Base-by-base conservation (phyloP, 164 flowering plant species). In the Vitis labrusca region DNA sequence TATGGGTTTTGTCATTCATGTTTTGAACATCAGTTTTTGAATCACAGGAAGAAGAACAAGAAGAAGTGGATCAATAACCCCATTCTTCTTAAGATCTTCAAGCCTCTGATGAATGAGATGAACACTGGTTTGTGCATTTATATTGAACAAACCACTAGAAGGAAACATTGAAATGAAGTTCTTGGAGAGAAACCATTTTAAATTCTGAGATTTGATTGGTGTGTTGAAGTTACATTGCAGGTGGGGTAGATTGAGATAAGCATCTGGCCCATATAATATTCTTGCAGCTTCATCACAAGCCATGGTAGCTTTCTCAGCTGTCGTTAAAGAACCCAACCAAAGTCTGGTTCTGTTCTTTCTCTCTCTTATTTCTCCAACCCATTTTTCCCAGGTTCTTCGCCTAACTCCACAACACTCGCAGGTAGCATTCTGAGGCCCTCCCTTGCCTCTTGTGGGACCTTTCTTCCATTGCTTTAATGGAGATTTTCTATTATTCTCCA, bases 301-400 rank as follows among this genome's bases (percentile, higher is more conserved):
- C 96, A 93, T 81, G 76, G 99, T 98, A 1, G 99, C 99, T 77
- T 95, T 97, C 77, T 95, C 96, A 1, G 99, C 98, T 0, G 98
- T 95, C 37, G 97, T 85, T 58, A 89, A 95, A 37, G 97, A 93
- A 53, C 99, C 99, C 59, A 95, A 59, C 99, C 99, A 95, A 63
- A 95, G 94, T 53, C 99, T 73, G 49, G 92, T 89, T 70, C 99
- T 79, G 79, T 95, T 95, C 91, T 89, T 95, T 32, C 98, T 97
- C 72, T 95, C 99, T 68, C 98, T 83, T 61, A 93, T 93, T 70
- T 95, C 99, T 0, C 97, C 99, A 37, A 95, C 99, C 99, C 99
- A 95, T 81, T 95, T 95, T 10, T 96, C 99, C 99, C 99, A 95
- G 1, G 99, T 93, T 47, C 99, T 77, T 73, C 92, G 99, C 27